Base-by-base conservation (phyloP, 2,329 filamentous ascomycete species). In the Fusarium sp. region DNA sequence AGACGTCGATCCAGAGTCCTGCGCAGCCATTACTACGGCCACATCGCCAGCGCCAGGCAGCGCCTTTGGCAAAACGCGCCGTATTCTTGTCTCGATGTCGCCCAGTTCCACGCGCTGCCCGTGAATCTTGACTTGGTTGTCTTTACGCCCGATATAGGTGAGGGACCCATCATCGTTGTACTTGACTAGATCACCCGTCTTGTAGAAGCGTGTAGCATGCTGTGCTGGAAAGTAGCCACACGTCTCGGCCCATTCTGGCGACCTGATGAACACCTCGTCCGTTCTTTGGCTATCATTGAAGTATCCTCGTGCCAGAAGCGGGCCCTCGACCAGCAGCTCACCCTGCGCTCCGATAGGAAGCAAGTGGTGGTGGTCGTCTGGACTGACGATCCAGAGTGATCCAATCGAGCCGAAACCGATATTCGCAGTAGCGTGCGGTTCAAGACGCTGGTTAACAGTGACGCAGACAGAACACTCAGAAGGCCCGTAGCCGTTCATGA, bases 281-380 rank as follows among this genome's bases (percentile, higher is more conserved):
- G 85, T 87, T 67, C 84, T 83, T 22, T 75, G 75, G 1, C 77
- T 75, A 24, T 84, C 80, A 48, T 66, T 53, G 12, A 54, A 46
- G 38, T 69, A 69, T 29, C 60, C 65, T 29, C 57, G 46, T 20
- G 46, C 62, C 20, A 69, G 34, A 24, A 51, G 43, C 25, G 56
- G 60, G 34, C 65, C 65, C 34, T 63, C 56, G 29, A 64, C 53
- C 20, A 64, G 45, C 20, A 67, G 49, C 48, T 67, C 65, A 25
- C 65, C 65, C 22, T 60, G 34, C 18, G 52, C 44, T 40, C 65
- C 65, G 25, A 57, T 34, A 29, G 65, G 60, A 20, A 56, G 43
- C 32, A 67, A 47, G 24, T 38, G 27, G 25, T 64, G 34, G 55
- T 38, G 34, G 49, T 78, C 61, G 15, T 62, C 53, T 27, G 55